Conservation (phyloP, 176 grass and related monocot species). For the Typha latifolia region DNA sequence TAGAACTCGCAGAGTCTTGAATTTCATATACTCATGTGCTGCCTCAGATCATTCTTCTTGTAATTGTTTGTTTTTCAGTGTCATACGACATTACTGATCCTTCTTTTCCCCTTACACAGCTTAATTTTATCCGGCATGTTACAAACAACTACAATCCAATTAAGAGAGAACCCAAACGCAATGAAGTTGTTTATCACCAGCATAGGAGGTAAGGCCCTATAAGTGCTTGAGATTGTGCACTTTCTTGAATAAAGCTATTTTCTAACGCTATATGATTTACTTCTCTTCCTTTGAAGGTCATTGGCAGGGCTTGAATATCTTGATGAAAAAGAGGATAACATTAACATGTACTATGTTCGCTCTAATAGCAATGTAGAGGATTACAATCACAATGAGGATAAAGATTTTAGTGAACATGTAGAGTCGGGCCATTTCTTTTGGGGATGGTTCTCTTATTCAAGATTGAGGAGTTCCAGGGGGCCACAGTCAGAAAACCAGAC, state of each 20-base stretch:
- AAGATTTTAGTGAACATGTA: slow-evolving; percentile 9
- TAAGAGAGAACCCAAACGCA: slow-evolving; percentile 28
- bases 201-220: slow-evolving; percentile 38
- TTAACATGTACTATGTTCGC: slow-evolving; percentile 19
- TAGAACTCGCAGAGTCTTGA: no score
- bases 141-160: slow-evolving; percentile 38
- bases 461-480: slow-evolving; percentile 32
- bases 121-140: slow-evolving; percentile 71
- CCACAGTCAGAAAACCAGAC: slow-evolving; percentile 21
- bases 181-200: slow-evolving; percentile 8
- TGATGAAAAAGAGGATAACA: slow-evolving; percentile 21
- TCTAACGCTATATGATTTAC: neutral
- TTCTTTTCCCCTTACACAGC: slow-evolving; percentile 33
- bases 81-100: neutral
- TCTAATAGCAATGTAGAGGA: slow-evolving; percentile 28
- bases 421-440: slow-evolving; percentile 25
- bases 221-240: neutral
- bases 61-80: no score
- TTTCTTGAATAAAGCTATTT: neutral
- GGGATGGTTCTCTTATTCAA: slow-evolving; percentile 52
- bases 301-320: slow-evolving; percentile 26
- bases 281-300: slow-evolving; percentile 38
- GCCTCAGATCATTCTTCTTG: no score
- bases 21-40: no score
- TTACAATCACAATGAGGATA: neutral